A percentile compares a stretch with the other conserved stretches of the same genome.
Conservation (phyloP, 2,329 filamentous ascomycete genomes). For the Phialophora chinensis region DNA sequence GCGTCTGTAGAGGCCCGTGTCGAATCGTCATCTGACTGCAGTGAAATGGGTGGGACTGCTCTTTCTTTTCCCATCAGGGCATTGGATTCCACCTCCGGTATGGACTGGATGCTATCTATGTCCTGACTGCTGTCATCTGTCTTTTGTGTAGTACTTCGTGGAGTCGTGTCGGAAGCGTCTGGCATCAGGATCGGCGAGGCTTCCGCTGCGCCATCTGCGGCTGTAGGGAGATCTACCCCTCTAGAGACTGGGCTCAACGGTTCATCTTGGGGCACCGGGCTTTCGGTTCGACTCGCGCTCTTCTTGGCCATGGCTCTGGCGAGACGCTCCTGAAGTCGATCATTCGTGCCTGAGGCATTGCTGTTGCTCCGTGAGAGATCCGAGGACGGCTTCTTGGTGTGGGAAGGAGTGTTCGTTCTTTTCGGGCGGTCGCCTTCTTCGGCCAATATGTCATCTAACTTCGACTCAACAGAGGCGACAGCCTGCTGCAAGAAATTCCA, state of each 20-base stretch:
- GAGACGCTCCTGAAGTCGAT: constrained; percentile 85
- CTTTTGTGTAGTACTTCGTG: background rate
- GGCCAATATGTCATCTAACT: constrained; percentile 86
- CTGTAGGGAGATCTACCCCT: constrained; percentile 33
- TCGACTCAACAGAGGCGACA: constrained; percentile 90
- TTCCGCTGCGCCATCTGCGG: constrained; percentile 11
- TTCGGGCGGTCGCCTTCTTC: constrained; percentile 67
- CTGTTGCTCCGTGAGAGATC: constrained; percentile 68
- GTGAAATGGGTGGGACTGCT: background rate
- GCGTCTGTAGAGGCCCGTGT: constrained; percentile 19
- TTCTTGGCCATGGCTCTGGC: constrained; percentile 85
- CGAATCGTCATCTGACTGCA: constrained; percentile 1
- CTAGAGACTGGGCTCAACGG: constrained; percentile 58
- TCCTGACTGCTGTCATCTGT: background rate
- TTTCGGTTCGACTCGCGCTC: constrained; percentile 56
- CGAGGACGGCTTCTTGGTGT: constrained; percentile 33
- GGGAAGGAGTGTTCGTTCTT: constrained; percentile 37
- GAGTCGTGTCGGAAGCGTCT: background rate
- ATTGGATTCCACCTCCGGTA: background rate
- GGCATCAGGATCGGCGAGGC: background rate
- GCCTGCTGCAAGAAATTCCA: constrained; percentile 89
- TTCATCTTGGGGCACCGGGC: constrained; percentile 47
- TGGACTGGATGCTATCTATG: background rate
- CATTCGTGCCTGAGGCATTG: constrained; percentile 68
- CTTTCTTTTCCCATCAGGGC: background rate